phyloP scores from a whole-genome alignment of 139 green algal species.

The Yamagishiella unicocca region DNA sequence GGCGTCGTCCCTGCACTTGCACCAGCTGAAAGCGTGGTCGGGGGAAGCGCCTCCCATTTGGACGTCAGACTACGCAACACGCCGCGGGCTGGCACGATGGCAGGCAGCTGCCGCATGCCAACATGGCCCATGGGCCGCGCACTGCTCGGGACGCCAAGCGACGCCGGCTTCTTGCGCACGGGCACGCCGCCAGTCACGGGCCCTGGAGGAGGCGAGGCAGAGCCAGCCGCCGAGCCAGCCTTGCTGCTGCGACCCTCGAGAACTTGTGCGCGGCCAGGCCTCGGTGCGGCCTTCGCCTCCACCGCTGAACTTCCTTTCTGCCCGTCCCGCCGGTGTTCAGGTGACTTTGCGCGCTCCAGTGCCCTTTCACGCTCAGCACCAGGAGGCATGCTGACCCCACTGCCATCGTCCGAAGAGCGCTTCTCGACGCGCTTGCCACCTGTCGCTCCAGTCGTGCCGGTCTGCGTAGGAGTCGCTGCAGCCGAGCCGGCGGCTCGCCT shows the following conservation, averaged over 20 bases:
- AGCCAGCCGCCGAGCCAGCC: not conserved
- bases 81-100: not conserved
- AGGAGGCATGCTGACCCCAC: not conserved
- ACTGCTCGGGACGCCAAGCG: not conserved
- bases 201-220: not conserved
- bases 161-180: constrained; percentile 5
- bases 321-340: not conserved
- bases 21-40: not conserved
- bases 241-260: not conserved
- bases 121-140: too few species aligned
- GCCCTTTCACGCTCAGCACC: not conserved
- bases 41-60: not conserved
- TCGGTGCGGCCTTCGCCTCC: not conserved
- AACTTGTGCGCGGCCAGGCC: not conserved
- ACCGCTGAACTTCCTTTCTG: not conserved
- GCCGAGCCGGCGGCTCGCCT: not conserved
- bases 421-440: not conserved
- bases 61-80: not conserved
- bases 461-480: not conserved
- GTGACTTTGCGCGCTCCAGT: not conserved
- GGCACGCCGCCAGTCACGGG: constrained; percentile 8
- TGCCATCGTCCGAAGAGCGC: constrained; percentile 25
- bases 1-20: not conserved
- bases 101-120: not conserved
- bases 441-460: not conserved